phyloP scores from a whole-genome alignment of 352 stramenopile genomes.

The Globisporangium megalacanthum region DNA sequence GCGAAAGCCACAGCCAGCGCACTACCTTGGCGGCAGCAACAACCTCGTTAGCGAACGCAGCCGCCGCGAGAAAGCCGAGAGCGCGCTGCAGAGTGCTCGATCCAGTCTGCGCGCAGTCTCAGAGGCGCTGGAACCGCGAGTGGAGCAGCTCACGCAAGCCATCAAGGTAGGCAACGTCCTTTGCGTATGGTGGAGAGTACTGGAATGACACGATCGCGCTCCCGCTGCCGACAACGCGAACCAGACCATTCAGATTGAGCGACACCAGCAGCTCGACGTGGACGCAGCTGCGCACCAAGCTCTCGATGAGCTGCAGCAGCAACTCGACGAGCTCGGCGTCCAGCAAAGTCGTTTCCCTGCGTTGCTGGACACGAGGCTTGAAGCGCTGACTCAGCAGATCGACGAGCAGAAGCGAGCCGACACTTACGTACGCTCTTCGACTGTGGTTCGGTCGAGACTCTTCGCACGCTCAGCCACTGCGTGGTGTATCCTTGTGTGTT shows the following conservation, averaged over 20 bases:
- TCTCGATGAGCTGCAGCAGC: constrained; percentile 43
- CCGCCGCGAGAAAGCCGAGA: constrained; percentile 50
- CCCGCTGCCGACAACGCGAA: too few species aligned
- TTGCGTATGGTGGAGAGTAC: not conserved
- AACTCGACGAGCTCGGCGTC: constrained; percentile 37
- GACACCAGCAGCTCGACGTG: constrained; percentile 43
- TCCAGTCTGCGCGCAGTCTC: constrained; percentile 31
- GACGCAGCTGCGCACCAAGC: constrained; percentile 56
- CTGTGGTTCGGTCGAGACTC: not conserved
- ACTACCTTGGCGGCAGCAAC: constrained; percentile 63
- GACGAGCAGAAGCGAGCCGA: constrained; percentile 27
- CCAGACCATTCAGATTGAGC: constrained; percentile 54
- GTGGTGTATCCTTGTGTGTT: not conserved
- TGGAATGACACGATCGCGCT: not conserved
- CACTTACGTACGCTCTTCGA: constrained; percentile 24
- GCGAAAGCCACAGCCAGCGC: constrained; percentile 13
- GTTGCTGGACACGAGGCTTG: constrained; percentile 26
- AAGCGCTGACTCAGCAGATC: constrained; percentile 22
- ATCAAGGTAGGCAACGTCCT: constrained; percentile 29
- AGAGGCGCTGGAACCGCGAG: constrained; percentile 37
- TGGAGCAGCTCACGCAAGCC: constrained; percentile 36
- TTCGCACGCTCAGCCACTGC: not conserved
- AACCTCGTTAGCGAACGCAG: constrained; percentile 55
- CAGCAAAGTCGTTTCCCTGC: constrained; percentile 26
- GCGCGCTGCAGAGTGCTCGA: constrained; percentile 25